Percentiles rank a stretch among this genome's conserved stretches.
phyloP scores from a whole-genome alignment of 805 yeast genomes.

The Candida morakotiae region DNA sequence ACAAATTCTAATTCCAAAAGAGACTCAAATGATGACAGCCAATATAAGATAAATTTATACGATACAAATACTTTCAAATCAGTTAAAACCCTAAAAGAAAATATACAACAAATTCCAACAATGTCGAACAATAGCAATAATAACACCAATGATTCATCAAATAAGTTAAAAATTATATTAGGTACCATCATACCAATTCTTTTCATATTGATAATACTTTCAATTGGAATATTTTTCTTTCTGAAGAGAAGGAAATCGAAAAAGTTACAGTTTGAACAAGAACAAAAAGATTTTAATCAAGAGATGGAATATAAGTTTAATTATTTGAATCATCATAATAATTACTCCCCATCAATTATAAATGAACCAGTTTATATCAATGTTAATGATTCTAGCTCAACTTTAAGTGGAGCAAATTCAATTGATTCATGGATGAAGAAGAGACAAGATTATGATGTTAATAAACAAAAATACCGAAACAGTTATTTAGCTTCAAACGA shows the following conservation, averaged over 20 bases:
- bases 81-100: constrained; percentile 21
- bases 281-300: constrained; percentile 21
- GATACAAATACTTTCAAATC: constrained; percentile 33
- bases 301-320: constrained; percentile 27
- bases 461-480: constrained; percentile 13
- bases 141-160: background rate
- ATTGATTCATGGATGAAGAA: constrained; percentile 52
- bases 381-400: constrained; percentile 29
- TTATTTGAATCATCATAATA: constrained; percentile 12
- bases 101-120: constrained; percentile 3
- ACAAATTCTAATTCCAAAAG: constrained; percentile 14
- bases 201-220: constrained; percentile 11
- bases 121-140: background rate
- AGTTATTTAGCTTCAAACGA: constrained; percentile 31
- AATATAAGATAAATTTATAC: constrained; percentile 38
- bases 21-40: constrained; percentile 13
- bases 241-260: constrained; percentile 17
- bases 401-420: constrained; percentile 46
- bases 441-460: constrained; percentile 41
- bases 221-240: constrained; percentile 12
- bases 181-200: constrained; percentile 37
- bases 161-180: constrained; percentile 13
- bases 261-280: constrained; percentile 13
- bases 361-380: constrained; percentile 5
- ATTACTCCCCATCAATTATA: constrained; percentile 9